These are phyloP conservation scores for Primulina huaijiensis DNA, from an alignment of 257 asterid species.

Conservation along the genomic window DNA sequence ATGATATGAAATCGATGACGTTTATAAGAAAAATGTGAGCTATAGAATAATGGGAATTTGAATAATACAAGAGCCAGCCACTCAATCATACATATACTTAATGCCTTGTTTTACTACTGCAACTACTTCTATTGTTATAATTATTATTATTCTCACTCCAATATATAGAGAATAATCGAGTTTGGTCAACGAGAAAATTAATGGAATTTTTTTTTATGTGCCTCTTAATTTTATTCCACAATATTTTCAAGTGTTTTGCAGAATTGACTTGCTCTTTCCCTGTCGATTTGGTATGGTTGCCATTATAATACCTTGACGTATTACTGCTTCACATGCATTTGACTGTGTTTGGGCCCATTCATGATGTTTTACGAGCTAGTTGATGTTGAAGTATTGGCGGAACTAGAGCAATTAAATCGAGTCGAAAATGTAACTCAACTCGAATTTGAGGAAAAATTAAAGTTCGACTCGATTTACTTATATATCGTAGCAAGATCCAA, in stretches of 20 bases:
- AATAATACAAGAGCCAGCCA: conserved; percentile 25
- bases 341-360: not conserved
- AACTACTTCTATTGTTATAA: conserved; percentile 7
- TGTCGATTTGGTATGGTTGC: not conserved
- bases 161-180: not conserved
- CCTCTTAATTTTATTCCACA: conserved; percentile 16
- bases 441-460: no score
- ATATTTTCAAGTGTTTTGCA: conserved; percentile 17
- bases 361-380: not conserved
- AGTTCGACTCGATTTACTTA: no score
- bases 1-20: not conserved
- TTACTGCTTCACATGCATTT: not conserved
- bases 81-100: conserved; percentile 6
- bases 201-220: not conserved
- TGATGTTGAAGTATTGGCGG: not conserved
- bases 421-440: not conserved
- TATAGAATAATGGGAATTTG: conserved; percentile 23
- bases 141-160: not conserved
- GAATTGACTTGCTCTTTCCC: conserved; percentile 4
- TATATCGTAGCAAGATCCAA: no score
- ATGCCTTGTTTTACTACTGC: conserved; percentile 27
- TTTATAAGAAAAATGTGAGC: not conserved
- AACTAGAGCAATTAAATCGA: not conserved
- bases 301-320: not conserved
- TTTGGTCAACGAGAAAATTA: conserved; percentile 25